Evolutionary conservation across 2,329 filamentous ascomycete genomes (phyloP), one percentile per base, ranked within the genome.

Genomic region (Trichoderma sp.): DNA sequence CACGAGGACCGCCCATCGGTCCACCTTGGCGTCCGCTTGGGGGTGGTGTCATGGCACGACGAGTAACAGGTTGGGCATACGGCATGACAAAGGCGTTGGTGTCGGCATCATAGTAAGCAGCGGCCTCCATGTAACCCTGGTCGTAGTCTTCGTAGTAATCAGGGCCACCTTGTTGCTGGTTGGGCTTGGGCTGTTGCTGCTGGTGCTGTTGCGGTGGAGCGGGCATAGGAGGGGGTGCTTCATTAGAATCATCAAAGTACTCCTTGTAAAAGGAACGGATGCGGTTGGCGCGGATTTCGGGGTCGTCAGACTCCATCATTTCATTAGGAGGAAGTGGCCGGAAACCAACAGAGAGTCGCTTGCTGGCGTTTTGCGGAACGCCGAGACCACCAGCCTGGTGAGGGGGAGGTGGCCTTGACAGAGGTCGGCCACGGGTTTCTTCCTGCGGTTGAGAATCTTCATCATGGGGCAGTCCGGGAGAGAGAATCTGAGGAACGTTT

Each of bases 231-330:
- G 84, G 84, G n/a, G 82, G 77, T 6, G 79, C 76, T 56, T 82
- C 81, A 79, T 90, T 93, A 72, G 86, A 89, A 56, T 98, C 95
- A 75, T 98, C 96, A 77, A 99, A 99, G 84, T 99, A 99, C 80
- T 99, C 96, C 84, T 98, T 98, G 86, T 99, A 99, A 85, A 99
- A 99, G 4, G 96, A 99, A 80, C 96, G 90, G 76, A 99, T 99
- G 72, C 96, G 91, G 85, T 98, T 98, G 74, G 96, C 96, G 77
- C 96, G 90, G 78, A 95, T 91, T 81, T 98, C 96, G 0, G 96
- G 94, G 79, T 98, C 95, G 79, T 98, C 96, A 3, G 91, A 89
- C 57, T 91, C 89, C 34, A 86, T 87, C 70, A 93, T 90, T 74
- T 97, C 93, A 78, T 95, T 91, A 43, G 94, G 93, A 6, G 96